Base-by-base conservation (phyloP, 228 moss, liverwort and hornwort species). In the Sphagnum fallax region DNA sequence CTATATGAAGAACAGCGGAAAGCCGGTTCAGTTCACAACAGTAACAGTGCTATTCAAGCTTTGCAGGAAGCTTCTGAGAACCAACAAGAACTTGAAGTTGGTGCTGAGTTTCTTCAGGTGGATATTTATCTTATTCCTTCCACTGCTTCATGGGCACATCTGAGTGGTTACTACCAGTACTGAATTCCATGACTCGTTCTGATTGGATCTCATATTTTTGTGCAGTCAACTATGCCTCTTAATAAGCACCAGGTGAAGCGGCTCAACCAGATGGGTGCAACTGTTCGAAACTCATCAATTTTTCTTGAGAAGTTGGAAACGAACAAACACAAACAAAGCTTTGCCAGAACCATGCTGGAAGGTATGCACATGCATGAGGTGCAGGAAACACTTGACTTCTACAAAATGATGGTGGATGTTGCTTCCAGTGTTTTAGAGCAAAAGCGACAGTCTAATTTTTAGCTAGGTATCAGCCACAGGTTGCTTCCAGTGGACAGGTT, bases 241-340 rank as follows among this genome's bases (percentile, higher is more conserved):
- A 98, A 80, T 70, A 79, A 87, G 75, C 88, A 87, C 75, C 92
- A 98, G 52, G 92, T 98, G 63, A 87, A 81, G 49, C 82, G 94
- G 50, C 75, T 98, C 13, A 77, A 87, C 4, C 88, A 94, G 76
- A 90, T 98, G 86, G 98, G 98, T 11, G 98, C 94, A 6, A 98
- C 98, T 6, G 92, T 98, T 67, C 73, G 98, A 62, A 92, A 92
- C 66, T 92, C 98, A 0, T 81, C 86, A 63, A 73, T 87, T 8
- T 89, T 89, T 58, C 69, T 83, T 65, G 77, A 88, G 71, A 90
- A 82, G 12, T 58, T 98, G 81, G 87, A 87, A 68, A 13, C 81
- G 50, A 85, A 80, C 1, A 70, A 72, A 69, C 72, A 75, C 11
- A 94, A 84, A 67, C 91, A 94, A 68, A 72, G 72, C 47, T 83